Evolutionary conservation across 108 stramenopile genomes (phyloP).

Genomic region (Schizochytrium sp.): DNA sequence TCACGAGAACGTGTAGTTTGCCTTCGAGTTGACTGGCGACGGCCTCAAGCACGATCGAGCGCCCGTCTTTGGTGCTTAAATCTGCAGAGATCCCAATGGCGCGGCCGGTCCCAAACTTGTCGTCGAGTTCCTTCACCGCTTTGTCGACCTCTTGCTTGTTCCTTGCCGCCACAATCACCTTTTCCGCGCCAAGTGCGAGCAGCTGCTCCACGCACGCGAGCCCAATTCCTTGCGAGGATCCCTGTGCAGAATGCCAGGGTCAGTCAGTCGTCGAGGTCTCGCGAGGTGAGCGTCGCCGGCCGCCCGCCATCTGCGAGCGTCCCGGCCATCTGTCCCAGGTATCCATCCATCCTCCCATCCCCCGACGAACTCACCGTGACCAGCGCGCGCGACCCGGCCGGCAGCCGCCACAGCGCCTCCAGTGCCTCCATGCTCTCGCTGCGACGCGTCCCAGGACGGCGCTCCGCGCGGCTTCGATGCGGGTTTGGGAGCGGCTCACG

Average conservation of each 20-base stretch:
- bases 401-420: too few species aligned
- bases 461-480: too few species aligned
- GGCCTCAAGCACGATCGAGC: constrained; percentile 30
- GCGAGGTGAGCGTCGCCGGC: too few species aligned
- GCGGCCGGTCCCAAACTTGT: background rate
- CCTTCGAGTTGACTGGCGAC: constrained; percentile 29
- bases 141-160: background rate
- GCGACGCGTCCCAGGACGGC: too few species aligned
- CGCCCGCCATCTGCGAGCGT: too few species aligned
- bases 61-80: constrained; percentile 56
- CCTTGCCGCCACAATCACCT: background rate
- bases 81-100: constrained; percentile 38
- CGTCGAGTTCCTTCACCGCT: background rate
- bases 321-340: too few species aligned
- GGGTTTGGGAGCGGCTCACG: too few species aligned
- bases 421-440: too few species aligned
- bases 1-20: constrained; percentile 74
- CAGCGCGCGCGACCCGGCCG: too few species aligned
- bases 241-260: background rate
- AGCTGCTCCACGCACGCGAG: background rate
- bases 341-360: too few species aligned
- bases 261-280: too few species aligned
- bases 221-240: background rate
- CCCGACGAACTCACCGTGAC: too few species aligned
- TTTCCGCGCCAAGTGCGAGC: background rate